Evolutionary conservation across 148 eudicot species (phyloP), one percentile per base, ranked within the genome.

Genomic region (Cornus suecica): DNA sequence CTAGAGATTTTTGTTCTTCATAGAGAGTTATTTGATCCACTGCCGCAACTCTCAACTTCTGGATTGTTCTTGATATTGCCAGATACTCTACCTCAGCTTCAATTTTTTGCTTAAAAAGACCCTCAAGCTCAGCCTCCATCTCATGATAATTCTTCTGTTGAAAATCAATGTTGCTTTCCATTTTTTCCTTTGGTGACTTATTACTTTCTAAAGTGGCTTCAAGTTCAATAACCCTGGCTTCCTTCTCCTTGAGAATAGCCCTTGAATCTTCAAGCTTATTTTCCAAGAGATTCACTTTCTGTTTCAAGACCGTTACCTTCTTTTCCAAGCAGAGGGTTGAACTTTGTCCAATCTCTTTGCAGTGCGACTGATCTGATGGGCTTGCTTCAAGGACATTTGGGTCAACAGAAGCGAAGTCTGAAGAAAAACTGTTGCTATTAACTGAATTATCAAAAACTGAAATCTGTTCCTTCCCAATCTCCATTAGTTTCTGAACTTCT

Each of bases 1-100:
- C 76, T 41, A 80, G 69, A 45, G 71, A 56, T 45, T 75, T 86
- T 41, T 85, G 88, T 77, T 88, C 84, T 76, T 70, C 77, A 37
- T 80, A 37, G 73, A 84, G 61, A 60, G 80, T 69, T 28, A 81
- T 76, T 58, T 85, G 80, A 83, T 85, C 77, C 79, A 75, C 69
- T 1, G 80, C 71, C 34, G 74, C 62, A 71, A 45, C 69, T 58
- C 74, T 84, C 79, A 77, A 68, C 25, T 84, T 85, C 25, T 86
- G 79, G 25, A 74, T 78, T 63, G 83, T 80, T 81, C 70, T 76
- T 29, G 87, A 84, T 34, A 88, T 81, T 68, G 80, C 86, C 52
- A 95, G 74, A 74, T 83, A 89, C 82, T 89, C 85, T 24, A 92
- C 64, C 82, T 92, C 97, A 60, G 92, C 97, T 85, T 91, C 94